These are phyloP conservation scores for Trametes punicea DNA, from an alignment of 768 basidiomycete genomes.

Conservation along the genomic window DNA sequence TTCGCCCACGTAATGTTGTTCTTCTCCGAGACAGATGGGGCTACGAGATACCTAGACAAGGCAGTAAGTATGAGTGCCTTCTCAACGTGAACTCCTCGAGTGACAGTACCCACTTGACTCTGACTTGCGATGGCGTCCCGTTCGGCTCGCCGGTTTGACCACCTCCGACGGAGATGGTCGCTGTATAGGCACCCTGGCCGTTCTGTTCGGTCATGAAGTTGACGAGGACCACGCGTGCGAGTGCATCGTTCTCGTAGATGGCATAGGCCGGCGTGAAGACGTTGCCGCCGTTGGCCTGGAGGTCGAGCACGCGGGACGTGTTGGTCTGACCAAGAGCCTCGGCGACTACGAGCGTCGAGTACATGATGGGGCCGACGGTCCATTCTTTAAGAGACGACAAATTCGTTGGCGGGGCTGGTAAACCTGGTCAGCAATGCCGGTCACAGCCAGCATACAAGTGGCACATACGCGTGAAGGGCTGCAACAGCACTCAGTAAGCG, in stretches of 20 bases:
- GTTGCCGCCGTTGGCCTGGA: constrained; percentile 31
- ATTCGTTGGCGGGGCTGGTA: constrained; percentile 43
- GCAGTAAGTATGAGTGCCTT: neutral
- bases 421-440: too few species aligned
- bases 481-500: neutral
- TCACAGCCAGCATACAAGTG: neutral
- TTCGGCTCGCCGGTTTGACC: constrained; percentile 20
- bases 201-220: constrained; percentile 44
- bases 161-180: constrained; percentile 34
- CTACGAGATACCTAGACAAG: constrained; percentile 29
- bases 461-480: constrained; percentile 46
- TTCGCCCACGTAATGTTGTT: constrained; percentile 47
- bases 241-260: constrained; percentile 44
- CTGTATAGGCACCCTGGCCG: constrained; percentile 39
- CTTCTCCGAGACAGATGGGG: constrained; percentile 39
- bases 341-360: constrained; percentile 42
- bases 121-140: constrained; percentile 27
- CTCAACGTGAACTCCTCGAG: neutral
- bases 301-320: constrained; percentile 41
- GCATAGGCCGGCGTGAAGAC: constrained; percentile 45
- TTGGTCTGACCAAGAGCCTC: constrained; percentile 44
- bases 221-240: constrained; percentile 43
- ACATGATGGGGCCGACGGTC: constrained; percentile 48
- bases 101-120: constrained; percentile 37
- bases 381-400: constrained; percentile 36